These are phyloP conservation scores for Chlamydomonas sphaeroides DNA, from an alignment of 139 green algal genomes.

Conservation along the genomic window DNA sequence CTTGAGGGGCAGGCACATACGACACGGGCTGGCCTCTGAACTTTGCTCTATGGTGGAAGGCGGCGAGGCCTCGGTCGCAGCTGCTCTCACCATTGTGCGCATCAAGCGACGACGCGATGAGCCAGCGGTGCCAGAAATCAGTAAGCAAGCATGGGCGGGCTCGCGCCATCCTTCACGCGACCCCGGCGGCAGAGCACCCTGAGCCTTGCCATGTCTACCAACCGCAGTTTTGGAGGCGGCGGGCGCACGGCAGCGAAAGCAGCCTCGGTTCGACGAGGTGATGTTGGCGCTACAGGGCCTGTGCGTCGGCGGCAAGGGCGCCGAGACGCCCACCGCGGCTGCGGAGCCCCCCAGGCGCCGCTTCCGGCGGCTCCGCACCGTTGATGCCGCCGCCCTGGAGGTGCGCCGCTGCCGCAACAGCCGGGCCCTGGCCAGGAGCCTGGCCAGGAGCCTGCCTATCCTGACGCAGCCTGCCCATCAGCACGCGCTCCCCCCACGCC, in stretches of 20 bases:
- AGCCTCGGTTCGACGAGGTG: constrained; percentile 16
- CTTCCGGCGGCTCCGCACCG: constrained; percentile 1
- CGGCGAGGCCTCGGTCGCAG: too few relatives aligned
- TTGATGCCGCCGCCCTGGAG: constrained; percentile 8
- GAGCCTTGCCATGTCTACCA: background rate
- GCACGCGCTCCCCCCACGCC: background rate
- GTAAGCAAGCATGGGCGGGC: background rate
- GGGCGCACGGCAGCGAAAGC: background rate
- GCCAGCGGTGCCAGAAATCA: constrained; percentile 23
- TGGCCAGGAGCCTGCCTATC: too few relatives aligned
- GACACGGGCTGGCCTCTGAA: too few relatives aligned
- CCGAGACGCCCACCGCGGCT: too few relatives aligned
- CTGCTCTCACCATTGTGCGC: constrained; percentile 6
- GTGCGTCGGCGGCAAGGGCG: background rate
- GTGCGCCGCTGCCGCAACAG: background rate
- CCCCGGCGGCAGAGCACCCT: too few relatives aligned
- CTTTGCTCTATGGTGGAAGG: too few relatives aligned
- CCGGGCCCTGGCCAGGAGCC: too few relatives aligned
- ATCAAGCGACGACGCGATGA: constrained; percentile 28
- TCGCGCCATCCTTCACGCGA: too few relatives aligned
- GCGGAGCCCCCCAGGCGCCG: background rate
- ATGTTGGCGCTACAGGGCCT: constrained; percentile 20
- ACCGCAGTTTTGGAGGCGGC: constrained; percentile 27
- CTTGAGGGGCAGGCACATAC: too few relatives aligned
- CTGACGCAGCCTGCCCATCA: background rate